Base-by-base conservation (phyloP, 495 filamentous ascomycete species). In the Lophiostoma macrostomum region DNA sequence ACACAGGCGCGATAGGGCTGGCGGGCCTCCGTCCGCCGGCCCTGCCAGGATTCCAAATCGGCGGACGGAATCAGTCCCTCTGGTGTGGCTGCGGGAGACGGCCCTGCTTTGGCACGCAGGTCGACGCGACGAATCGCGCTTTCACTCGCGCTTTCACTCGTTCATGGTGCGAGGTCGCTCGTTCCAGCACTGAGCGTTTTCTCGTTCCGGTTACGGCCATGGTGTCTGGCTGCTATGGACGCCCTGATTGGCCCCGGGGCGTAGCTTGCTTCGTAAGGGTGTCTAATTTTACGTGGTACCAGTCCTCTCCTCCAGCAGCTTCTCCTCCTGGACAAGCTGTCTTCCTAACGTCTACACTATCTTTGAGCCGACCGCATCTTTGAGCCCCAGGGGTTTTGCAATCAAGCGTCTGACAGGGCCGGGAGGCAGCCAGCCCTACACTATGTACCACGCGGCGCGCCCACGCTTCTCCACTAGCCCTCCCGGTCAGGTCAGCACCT, bases 361-460 rank as follows among this genome's bases (percentile, higher is more conserved):
- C 28, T 2, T 8, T 29, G 1, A 4, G 14, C 34, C 52, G 14
- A 34, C 23, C 38, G 16, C 22, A 35, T 11, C 24, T 11, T 39
- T 8, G 53, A 57, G 58, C 52, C 58, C 58, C 58, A 56, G 52
- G 58, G 58, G 52, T 51, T 45, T 31, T 16, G 35, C 13, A 56
- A 58, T 28, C 49, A 62, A 62, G 60, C 60, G 29, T 63, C 54
- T 63, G 54, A 63, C 54, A 16, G 29, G 42, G 16, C 49, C 50
- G 31, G 30, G 35, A 38, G 31, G 39, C 52, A 28, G 44, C 43
- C 60, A 63, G 60, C 60, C 60, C 60, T 63, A 63, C n/a, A n/a
- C n/a, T n/a, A n/a, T n/a, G n/a, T n/a, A n/a, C n/a, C n/a, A n/a
- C 52, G 60, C 60, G 59, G 42, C 34, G 38, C 49, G 46, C 49